These are phyloP conservation scores for Chalciporus chontae DNA, from an alignment of 768 basidiomycete species.

Conservation along the genomic window DNA sequence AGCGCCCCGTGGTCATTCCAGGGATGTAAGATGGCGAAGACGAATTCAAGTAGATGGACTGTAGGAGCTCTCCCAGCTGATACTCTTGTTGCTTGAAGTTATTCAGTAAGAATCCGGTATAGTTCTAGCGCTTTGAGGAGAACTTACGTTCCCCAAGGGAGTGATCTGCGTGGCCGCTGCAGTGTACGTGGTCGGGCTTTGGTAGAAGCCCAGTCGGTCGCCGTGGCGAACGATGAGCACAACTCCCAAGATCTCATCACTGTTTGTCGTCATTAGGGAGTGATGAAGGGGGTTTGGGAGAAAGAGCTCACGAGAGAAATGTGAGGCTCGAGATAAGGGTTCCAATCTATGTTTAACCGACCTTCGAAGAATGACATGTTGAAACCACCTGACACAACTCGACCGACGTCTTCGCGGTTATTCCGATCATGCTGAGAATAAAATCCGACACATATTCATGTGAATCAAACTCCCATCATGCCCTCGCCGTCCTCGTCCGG, in stretches of 20 bases:
- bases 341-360: too few species aligned
- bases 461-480: too few species aligned
- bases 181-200: slow-evolving; percentile 54
- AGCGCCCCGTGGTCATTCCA: slow-evolving; percentile 33
- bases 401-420: too few species aligned
- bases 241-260: slow-evolving; percentile 45
- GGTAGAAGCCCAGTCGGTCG: slow-evolving; percentile 65
- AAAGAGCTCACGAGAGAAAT: not conserved
- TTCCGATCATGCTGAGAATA: too few species aligned
- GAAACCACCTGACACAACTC: too few species aligned
- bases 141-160: slow-evolving; percentile 61
- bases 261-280: slow-evolving; percentile 12
- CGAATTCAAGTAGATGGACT: slow-evolving; percentile 48
- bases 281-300: not conserved
- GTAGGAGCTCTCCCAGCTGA: slow-evolving; percentile 52
- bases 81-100: slow-evolving; percentile 50
- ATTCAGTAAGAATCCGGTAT: not conserved
- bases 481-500: too few species aligned
- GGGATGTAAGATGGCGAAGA: slow-evolving; percentile 53
- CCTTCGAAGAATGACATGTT: too few species aligned
- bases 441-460: too few species aligned
- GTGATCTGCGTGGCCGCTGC: slow-evolving; percentile 58
- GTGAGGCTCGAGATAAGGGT: not conserved
- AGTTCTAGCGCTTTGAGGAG: not conserved
- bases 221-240: slow-evolving; percentile 59